Conservation (phyloP, 495 filamentous ascomycete genomes). For the Chlorociboria aeruginascens region DNA sequence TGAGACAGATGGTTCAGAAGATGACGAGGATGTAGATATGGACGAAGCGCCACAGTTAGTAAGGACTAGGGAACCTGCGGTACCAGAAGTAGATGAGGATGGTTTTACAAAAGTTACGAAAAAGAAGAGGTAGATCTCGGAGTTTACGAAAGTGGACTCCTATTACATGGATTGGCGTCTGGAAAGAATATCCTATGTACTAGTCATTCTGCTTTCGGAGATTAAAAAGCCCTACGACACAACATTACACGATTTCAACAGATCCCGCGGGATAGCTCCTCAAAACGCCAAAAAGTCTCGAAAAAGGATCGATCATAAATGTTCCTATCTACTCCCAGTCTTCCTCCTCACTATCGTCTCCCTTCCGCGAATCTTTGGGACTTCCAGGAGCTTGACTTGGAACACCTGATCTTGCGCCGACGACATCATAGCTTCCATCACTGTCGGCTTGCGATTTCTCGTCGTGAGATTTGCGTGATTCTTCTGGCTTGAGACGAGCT, state of each 20-base stretch:
- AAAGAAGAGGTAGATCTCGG: constrained; percentile 43
- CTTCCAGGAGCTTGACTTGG: constrained; percentile 67
- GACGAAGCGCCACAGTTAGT: constrained; percentile 54
- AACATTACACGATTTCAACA: constrained; percentile 5
- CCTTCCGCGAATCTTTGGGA: constrained; percentile 52
- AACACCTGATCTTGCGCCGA: constrained; percentile 61
- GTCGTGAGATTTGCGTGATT: constrained; percentile 73
- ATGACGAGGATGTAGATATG: constrained; percentile 61
- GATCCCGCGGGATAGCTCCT: neutral
- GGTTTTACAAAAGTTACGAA: constrained; percentile 83
- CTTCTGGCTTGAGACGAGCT: constrained; percentile 40
- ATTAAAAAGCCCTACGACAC: constrained; percentile 1
- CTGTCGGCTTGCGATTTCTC: constrained; percentile 75
- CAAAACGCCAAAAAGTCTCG: constrained; percentile 4
- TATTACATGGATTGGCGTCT: constrained; percentile 8
- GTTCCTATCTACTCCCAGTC: constrained; percentile 64
- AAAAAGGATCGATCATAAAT: neutral
- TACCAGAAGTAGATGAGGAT: constrained; percentile 78
- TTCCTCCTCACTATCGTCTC: constrained; percentile 41
- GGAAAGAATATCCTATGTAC: constrained; percentile 17
- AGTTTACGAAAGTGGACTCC: neutral
- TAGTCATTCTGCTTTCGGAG: constrained; percentile 7
- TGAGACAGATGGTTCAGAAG: constrained; percentile 36
- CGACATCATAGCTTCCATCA: constrained; percentile 87
- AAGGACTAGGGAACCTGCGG: constrained; percentile 48